These are phyloP conservation scores for Spatholobus suberectus DNA, from an alignment of 306 rosid genomes.

Conservation along the genomic window DNA sequence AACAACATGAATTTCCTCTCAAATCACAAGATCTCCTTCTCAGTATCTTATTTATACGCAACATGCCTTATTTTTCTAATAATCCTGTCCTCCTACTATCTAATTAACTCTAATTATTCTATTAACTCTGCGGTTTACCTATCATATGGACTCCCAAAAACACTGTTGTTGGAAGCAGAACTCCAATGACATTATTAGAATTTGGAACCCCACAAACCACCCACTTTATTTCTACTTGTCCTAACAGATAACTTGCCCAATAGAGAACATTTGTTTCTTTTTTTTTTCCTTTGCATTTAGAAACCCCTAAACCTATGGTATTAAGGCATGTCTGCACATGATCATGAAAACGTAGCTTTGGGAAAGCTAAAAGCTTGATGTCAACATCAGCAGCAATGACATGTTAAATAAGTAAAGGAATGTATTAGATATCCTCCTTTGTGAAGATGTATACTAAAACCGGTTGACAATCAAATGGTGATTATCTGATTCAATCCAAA, in stretches of 20 bases:
- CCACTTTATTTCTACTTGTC: neutral
- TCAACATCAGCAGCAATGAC: slow-evolving; percentile 30
- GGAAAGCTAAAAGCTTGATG: slow-evolving; percentile 9
- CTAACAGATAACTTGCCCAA: slow-evolving; percentile 8
- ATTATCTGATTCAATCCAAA: slow-evolving; percentile 16
- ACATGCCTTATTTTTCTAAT: neutral
- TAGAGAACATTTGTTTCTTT: neutral
- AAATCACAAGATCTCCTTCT: neutral
- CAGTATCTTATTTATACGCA: neutral
- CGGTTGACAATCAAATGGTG: slow-evolving; percentile 17
- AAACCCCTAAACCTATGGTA: neutral
- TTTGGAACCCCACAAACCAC: neutral
- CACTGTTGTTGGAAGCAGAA: neutral
- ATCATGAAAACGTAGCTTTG: slow-evolving; percentile 3
- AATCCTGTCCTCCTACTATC: neutral
- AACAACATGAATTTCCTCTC: neutral
- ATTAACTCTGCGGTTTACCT: neutral
- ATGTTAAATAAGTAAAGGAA: slow-evolving; percentile 24
- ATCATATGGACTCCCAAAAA: neutral
- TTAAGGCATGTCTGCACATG: neutral
- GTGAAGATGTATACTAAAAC: slow-evolving; percentile 23
- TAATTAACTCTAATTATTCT: neutral
- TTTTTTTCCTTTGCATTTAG: neutral
- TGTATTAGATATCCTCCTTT: slow-evolving; percentile 11
- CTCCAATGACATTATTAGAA: neutral